Percentiles rank a stretch among this genome's conserved stretches.
phyloP scores from a whole-genome alignment of 768 basidiomycete genomes.

The Hygrocybe coccinea region DNA sequence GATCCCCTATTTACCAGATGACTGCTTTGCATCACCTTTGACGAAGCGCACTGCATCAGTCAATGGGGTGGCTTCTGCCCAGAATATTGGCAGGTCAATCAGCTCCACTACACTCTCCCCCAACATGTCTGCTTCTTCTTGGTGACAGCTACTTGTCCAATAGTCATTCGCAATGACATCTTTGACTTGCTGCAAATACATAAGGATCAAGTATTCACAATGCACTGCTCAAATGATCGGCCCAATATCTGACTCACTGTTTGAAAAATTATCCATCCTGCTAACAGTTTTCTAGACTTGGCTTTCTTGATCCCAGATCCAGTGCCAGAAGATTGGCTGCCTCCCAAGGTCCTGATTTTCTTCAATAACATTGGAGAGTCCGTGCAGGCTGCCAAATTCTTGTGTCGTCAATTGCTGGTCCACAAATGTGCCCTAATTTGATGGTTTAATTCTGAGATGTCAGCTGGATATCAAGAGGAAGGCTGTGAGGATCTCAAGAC shows the following conservation, averaged over 20 bases:
- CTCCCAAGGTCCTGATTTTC: slow-evolving; percentile 22
- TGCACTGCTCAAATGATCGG: slow-evolving; percentile 9
- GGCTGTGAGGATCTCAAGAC: not conserved
- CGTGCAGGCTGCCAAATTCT: slow-evolving; percentile 4
- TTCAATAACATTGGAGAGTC: slow-evolving; percentile 18
- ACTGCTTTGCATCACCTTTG: slow-evolving; percentile 29
- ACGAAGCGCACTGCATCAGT: slow-evolving; percentile 35
- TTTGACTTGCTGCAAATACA: not conserved
- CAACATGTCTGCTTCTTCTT: not conserved
- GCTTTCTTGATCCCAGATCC: slow-evolving; percentile 15
- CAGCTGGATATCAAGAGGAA: slow-evolving; percentile 2
- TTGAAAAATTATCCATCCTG: slow-evolving; percentile 12
- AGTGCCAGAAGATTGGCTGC: slow-evolving; percentile 5
- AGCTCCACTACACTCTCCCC: slow-evolving; percentile 7
- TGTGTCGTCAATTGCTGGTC: slow-evolving; percentile 9
- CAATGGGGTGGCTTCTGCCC: slow-evolving; percentile 31
- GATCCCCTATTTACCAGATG: slow-evolving; percentile 17
- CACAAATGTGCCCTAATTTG: slow-evolving; percentile 13
- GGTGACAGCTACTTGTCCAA: not conserved
- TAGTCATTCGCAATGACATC: not conserved
- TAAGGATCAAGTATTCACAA: not conserved
- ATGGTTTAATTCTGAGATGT: slow-evolving; percentile 24
- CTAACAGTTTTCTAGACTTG: slow-evolving; percentile 11
- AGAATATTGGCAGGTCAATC: slow-evolving; percentile 24
- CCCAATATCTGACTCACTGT: slow-evolving; percentile 16